Evolutionary conservation across 257 asterid species (phyloP), one percentile per base, ranked within the genome.

Genomic region (Rhazya stricta): DNA sequence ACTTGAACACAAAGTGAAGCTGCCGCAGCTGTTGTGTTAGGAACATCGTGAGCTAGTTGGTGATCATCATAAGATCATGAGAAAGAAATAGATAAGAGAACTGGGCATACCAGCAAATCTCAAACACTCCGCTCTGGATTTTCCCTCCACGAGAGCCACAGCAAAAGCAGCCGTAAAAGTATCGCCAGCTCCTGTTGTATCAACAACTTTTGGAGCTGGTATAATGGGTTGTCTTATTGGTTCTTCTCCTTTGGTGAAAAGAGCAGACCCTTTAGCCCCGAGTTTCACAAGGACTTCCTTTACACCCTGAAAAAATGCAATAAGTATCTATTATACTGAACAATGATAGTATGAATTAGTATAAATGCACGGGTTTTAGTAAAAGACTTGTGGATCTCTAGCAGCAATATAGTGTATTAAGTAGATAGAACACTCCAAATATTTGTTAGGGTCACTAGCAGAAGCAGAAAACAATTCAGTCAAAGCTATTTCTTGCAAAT

Each of bases 181-280:
- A 79, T 94, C 99, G 30, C 99, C 99, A 0, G 99, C 99, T 56
- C 99, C 99, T 12, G 98, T 94, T 18, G 99, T 94, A 78, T 94
- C 99, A 50, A 92, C 75, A 39, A 94, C 96, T 79, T 85, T 89
- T 23, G 90, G 81, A 82, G 97, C 98, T 30, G 96, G 79, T 73
- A 94, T 81, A 67, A 92, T 88, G 67, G 91, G 74, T 76, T 92
- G 99, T 81, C 60, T 81, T 71, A 92, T 85, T 41, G 97, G 89
- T 84, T 88, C 91, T 74, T 88, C 91, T 79, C 98, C 99, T 82
- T 87, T 82, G 0, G 80, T 82, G 88, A 90, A 94, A 57, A 94
- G 89, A 78, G 82, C 86, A 0, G 99, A 89, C 3, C 99, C 99
- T 74, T 90, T 92, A 67, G 69, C 89, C 51, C 99, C 99, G 16